Conservation (phyloP, 352 stramenopile genomes). For the Phytophthora ramorum region DNA sequence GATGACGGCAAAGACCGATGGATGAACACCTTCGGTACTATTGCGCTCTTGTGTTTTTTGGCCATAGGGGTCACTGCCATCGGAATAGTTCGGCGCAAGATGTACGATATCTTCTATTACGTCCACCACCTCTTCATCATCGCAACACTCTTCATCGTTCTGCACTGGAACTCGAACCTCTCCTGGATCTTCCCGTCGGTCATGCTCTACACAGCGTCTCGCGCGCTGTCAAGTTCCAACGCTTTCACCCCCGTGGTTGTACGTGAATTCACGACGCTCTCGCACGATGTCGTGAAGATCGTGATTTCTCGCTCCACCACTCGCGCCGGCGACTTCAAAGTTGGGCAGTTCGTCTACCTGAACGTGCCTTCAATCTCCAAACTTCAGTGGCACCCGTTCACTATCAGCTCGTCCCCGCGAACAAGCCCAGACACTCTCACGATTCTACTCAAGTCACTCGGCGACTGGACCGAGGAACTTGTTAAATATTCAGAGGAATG, state of each 20-base stretch:
- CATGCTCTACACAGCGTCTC: constrained; percentile 38
- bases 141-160: constrained; percentile 36
- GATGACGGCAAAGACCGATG: constrained; percentile 31
- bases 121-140: constrained; percentile 45
- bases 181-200: constrained; percentile 35
- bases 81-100: constrained; percentile 35
- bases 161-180: constrained; percentile 39
- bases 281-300: constrained; percentile 33
- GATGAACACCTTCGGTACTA: constrained; percentile 47
- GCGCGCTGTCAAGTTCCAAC: constrained; percentile 34
- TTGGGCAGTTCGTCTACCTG: constrained; percentile 45
- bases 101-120: constrained; percentile 45
- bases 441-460: constrained; percentile 47
- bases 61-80: constrained; percentile 36
- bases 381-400: constrained; percentile 52
- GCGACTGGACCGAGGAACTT: constrained; percentile 50
- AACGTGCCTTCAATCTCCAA: constrained; percentile 45
- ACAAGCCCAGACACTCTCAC: constrained; percentile 35
- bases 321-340: constrained; percentile 18
- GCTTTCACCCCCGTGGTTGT: constrained; percentile 26
- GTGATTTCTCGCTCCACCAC: constrained; percentile 7
- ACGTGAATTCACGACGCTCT: constrained; percentile 24
- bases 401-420: constrained; percentile 44
- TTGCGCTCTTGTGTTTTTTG: constrained; percentile 43
- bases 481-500: constrained; percentile 37